Conservation (phyloP, 495 filamentous ascomycete species). For the Emericellopsis terricola region DNA sequence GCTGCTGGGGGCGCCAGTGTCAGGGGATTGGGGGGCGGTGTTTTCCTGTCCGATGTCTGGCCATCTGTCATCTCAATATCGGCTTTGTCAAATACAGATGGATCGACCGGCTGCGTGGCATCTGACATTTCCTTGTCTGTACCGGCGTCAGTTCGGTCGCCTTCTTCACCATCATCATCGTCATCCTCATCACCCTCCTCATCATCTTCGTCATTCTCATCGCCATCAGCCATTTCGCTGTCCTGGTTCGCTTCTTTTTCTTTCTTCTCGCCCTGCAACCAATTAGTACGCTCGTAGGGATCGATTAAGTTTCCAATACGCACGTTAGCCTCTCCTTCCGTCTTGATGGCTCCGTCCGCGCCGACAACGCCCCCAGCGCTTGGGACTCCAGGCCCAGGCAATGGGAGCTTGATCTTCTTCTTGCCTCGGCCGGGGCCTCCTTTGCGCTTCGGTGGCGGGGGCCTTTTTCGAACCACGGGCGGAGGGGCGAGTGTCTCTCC, state of each 20-base stretch:
- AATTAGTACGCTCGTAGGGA: constrained; percentile 17
- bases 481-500: constrained; percentile 9
- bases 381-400: constrained; percentile 18
- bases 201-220: constrained; percentile 38
- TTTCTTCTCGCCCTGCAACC: constrained; percentile 17
- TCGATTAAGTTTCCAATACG: constrained; percentile 9
- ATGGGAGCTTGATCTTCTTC: constrained; percentile 43
- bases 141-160: constrained; percentile 9
- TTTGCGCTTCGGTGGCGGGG: constrained; percentile 56
- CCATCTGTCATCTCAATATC: constrained; percentile 13
- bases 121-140: constrained; percentile 12
- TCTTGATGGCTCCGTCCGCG: constrained; percentile 4
- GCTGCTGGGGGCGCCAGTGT: constrained; percentile 4
- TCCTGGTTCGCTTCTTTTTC: constrained; percentile 25
- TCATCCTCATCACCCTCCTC: constrained; percentile 31
- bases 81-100: constrained; percentile 5
- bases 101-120: constrained; percentile 5
- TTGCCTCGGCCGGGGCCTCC: constrained; percentile 50
- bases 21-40: constrained; percentile 5
- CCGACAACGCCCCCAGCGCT: neutral
- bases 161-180: constrained; percentile 18
- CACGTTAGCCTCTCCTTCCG: constrained; percentile 4
- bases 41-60: constrained; percentile 5
- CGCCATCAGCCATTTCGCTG: constrained; percentile 32
- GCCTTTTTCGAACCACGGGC: constrained; percentile 32